Evolutionary conservation across 164 flowering plant species (phyloP).

Genomic region (Aristolochia fimbriata): DNA sequence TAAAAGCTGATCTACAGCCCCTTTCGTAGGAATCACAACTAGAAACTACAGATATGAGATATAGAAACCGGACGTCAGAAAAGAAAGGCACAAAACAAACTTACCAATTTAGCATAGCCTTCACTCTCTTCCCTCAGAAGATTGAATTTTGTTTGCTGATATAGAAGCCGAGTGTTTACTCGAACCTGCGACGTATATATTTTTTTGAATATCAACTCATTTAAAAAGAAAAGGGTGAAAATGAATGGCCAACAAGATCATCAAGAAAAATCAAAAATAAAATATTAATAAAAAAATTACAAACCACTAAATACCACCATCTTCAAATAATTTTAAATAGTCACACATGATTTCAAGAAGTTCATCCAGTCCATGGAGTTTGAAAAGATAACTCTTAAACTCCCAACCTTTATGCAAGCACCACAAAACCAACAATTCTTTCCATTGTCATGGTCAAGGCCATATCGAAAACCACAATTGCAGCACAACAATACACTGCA

Average conservation of each 20-base stretch:
- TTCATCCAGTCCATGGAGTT: too few relatives aligned
- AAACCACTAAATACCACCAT: too few relatives aligned
- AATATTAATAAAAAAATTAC: too few relatives aligned
- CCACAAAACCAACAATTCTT: not conserved
- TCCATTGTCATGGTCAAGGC: not conserved
- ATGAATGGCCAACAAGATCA: not conserved
- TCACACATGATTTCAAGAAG: too few relatives aligned
- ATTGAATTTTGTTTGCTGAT: slow-evolving; percentile 98
- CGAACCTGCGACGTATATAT: slow-evolving; percentile 53
- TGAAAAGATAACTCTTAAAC: too few relatives aligned
- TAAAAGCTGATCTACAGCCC: too few relatives aligned
- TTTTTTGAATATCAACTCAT: not conserved
- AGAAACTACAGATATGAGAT: too few relatives aligned
- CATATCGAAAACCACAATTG: too few relatives aligned
- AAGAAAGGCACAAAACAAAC: not conserved
- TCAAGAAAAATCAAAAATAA: too few relatives aligned
- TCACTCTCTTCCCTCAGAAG: slow-evolving; percentile 98
- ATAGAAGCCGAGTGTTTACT: slow-evolving; percentile 95
- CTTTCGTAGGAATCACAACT: too few relatives aligned
- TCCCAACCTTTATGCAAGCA: too few relatives aligned
- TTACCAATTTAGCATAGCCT: slow-evolving; percentile 97
- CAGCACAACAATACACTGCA: not conserved
- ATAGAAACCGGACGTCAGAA: not conserved
- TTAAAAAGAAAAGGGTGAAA: not conserved
- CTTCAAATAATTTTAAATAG: too few relatives aligned